These are phyloP conservation scores for Euphorbia tirucalli DNA, from an alignment of 345 rosid species.

Conservation along the genomic window DNA sequence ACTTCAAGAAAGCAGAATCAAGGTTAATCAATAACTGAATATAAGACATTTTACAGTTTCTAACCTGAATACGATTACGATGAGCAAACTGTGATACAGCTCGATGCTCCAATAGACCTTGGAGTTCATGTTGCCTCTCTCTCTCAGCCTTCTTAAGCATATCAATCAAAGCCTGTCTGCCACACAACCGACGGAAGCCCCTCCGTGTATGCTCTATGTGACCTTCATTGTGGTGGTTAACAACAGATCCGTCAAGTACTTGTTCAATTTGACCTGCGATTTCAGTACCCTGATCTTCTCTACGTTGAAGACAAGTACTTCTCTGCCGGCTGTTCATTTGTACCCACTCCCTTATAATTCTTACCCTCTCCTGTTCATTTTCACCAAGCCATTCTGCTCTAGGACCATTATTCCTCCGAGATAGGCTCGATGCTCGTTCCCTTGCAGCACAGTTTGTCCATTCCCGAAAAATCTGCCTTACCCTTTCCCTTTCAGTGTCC, in stretches of 20 bases:
- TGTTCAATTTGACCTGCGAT: constrained; percentile 61
- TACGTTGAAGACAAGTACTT: constrained; percentile 46
- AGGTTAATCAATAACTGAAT: neutral
- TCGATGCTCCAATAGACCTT: constrained; percentile 54
- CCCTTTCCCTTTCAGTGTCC: constrained; percentile 80
- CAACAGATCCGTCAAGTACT: constrained; percentile 62
- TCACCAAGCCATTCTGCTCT: constrained; percentile 84
- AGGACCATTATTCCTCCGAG: constrained; percentile 41
- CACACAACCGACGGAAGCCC: constrained; percentile 80
- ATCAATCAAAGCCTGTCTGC: constrained; percentile 82
- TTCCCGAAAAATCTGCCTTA: constrained; percentile 75
- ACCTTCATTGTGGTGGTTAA: constrained; percentile 47
- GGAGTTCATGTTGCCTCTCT: constrained; percentile 80
- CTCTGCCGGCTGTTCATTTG: constrained; percentile 71
- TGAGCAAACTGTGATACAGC: constrained; percentile 88
- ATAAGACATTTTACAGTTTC: constrained; percentile 4
- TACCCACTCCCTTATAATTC: constrained; percentile 82
- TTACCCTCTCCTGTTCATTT: constrained; percentile 90
- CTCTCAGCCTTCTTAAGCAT: constrained; percentile 78
- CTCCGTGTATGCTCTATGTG: constrained; percentile 51
- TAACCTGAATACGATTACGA: constrained; percentile 92
- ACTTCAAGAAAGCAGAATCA: neutral
- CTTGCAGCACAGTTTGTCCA: constrained; percentile 72
- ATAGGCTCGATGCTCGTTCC: constrained; percentile 45
- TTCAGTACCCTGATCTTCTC: constrained; percentile 62